Evolutionary conservation across 106 monocot species (phyloP).

Genomic region (Chionographis japonica): DNA sequence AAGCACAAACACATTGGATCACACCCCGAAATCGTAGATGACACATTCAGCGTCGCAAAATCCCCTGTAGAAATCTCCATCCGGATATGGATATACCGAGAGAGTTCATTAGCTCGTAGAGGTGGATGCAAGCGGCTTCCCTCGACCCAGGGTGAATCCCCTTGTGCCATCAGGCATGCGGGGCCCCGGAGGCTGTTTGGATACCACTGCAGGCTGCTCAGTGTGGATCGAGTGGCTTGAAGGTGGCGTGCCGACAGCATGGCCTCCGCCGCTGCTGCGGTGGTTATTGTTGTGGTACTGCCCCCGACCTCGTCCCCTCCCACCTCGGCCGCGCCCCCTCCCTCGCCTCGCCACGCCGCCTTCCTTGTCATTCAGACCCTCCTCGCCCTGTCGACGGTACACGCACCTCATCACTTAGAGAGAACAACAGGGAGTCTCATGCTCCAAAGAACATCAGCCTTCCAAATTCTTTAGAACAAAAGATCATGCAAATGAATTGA

Average conservation of each 20-base stretch:
- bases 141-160: conserved; percentile 31
- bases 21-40: no score
- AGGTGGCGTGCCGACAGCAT: conserved; percentile 3
- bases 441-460: no score
- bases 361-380: background rate
- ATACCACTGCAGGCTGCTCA: background rate
- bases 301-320: background rate
- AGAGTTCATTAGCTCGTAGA: no score
- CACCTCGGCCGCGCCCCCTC: background rate
- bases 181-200: conserved; percentile 25
- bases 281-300: conserved; percentile 1
- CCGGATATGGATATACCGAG: no score
- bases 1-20: no score
- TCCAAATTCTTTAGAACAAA: no score
- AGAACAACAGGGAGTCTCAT: no score
- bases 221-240: background rate
- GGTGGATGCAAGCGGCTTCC: conserved; percentile 8
- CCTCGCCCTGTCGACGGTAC: background rate
- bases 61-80: no score
- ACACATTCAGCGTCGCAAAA: no score
- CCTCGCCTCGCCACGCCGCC: background rate
- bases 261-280: background rate
- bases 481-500: background rate
- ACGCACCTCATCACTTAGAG: background rate
- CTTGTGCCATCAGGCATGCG: conserved; percentile 35